Evolutionary conservation across 163 green algal genomes (phyloP), one percentile per base, ranked within the genome.

Genomic region (Trebouxiophyceae sp.): DNA sequence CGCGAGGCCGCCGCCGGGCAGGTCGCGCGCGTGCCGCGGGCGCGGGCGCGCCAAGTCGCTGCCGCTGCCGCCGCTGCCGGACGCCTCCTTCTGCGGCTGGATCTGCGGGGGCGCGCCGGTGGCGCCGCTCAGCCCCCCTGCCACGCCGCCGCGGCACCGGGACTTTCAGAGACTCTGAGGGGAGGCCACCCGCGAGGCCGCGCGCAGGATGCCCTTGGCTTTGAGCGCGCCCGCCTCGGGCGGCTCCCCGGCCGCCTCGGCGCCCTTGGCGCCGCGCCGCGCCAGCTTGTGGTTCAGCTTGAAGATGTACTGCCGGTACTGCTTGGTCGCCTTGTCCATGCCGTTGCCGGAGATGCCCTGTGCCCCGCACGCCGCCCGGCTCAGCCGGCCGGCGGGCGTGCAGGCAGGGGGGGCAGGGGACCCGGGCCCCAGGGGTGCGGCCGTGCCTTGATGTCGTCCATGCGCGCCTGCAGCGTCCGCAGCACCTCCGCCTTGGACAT

Each of bases 221-320:
- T 50, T 50, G 12, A 50, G 8, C 12, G 8, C 16, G 39, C 12
- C 39, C 16, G 8, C 16, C 12, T 50, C 39, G 12, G 8, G 39
- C 12, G 39, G 39, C 39, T 50, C 12, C 12, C 39, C 39, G 12
- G 8, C 12, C 12, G 39, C 12, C 39, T 50, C 12, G 39, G 12
- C 39, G 12, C 16, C 12, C 39, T 50, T 50, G 39, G 39, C 16
- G 12, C 12, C 8, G 12, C 16, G 8, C 12, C 39, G 39, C 16
- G 39, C 39, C 28, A 62, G 31, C 56, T 45, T 62, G 56, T 62
- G 56, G 56, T 62, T 62, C 5, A 62, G 29, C 56, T 62, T 62
- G 56, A 62, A 62, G 56, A 62, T 62, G 56, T 31, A 45, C 56
- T 62, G 56, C 28, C 56, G 56, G 28, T 62, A 62, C 4, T 29